Conservation (phyloP, 305 asterid genomes). For the Monarda citriodora region DNA sequence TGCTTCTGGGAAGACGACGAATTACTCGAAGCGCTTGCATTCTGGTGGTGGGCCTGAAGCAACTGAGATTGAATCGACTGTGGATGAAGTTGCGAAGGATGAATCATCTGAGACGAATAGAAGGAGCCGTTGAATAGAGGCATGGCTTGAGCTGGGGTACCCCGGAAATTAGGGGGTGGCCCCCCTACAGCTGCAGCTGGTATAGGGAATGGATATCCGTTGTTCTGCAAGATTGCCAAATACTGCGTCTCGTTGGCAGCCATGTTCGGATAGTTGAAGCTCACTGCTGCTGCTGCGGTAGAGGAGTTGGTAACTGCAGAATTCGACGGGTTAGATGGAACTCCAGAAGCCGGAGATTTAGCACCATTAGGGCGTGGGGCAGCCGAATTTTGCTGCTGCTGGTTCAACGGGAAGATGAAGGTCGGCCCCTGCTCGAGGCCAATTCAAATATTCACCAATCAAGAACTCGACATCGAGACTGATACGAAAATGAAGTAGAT, state of each 20-base stretch:
- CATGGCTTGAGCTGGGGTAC: slow-evolving; percentile 78
- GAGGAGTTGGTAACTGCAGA: slow-evolving; percentile 35
- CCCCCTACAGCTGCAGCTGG: slow-evolving; percentile 44
- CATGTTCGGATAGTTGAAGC: slow-evolving; percentile 86
- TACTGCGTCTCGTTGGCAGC: slow-evolving; percentile 78
- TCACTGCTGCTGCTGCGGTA: slow-evolving; percentile 60
- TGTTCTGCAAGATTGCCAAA: slow-evolving; percentile 85
- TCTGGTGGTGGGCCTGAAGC: slow-evolving; percentile 63
- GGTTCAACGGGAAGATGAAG: slow-evolving; percentile 88
- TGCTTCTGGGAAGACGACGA: slow-evolving; percentile 84
- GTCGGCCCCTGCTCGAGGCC: slow-evolving; percentile 68
- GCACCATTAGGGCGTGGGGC: slow-evolving; percentile 57
- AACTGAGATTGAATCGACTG: slow-evolving; percentile 45
- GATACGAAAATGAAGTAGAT: background rate
- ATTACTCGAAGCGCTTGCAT: slow-evolving; percentile 46
- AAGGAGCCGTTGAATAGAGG: slow-evolving; percentile 89
- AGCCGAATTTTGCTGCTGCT: slow-evolving; percentile 84
- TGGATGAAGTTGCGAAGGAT: slow-evolving; percentile 66
- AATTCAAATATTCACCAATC: background rate
- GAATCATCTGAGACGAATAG: slow-evolving; percentile 88
- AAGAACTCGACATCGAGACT: background rate
- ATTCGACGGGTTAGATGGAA: slow-evolving; percentile 37
- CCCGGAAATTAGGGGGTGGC: slow-evolving; percentile 72
- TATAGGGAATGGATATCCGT: slow-evolving; percentile 77
- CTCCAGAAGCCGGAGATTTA: slow-evolving; percentile 44